Evolutionary conservation across 2,329 filamentous ascomycete species (phyloP).

Genomic region (Talaromyces sp.): DNA sequence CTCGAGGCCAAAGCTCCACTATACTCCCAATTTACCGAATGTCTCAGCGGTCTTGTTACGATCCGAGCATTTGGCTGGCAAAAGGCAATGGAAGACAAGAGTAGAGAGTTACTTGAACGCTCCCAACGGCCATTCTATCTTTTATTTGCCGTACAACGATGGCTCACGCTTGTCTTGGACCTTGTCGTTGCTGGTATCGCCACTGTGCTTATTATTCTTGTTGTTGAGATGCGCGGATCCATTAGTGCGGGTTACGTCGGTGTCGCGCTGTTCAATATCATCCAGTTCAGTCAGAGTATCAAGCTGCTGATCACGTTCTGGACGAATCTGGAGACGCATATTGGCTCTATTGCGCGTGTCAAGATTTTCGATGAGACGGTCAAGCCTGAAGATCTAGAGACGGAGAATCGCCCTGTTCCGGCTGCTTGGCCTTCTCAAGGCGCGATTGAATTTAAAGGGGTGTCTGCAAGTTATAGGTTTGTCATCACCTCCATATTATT

Average conservation of each 20-base stretch:
- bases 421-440: conserved; percentile 42
- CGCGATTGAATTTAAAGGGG: conserved; percentile 39
- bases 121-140: conserved; percentile 57
- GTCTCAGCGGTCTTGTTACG: conserved; percentile 51
- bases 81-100: conserved; percentile 40
- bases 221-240: conserved; percentile 41
- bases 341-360: conserved; percentile 53
- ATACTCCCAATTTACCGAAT: conserved; percentile 55
- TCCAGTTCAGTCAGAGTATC: conserved; percentile 50
- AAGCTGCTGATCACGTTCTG: conserved; percentile 50
- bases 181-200: conserved; percentile 48
- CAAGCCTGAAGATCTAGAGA: conserved; percentile 39
- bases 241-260: conserved; percentile 48
- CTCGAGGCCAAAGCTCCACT: conserved; percentile 58
- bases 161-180: conserved; percentile 51
- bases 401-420: conserved; percentile 38
- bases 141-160: conserved; percentile 53
- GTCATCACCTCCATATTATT: not conserved
- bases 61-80: conserved; percentile 56
- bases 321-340: conserved; percentile 54
- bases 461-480: conserved; percentile 44
- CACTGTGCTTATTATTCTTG: conserved; percentile 45
- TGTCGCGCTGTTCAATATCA: conserved; percentile 50
- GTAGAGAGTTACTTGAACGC: conserved; percentile 46
- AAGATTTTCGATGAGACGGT: conserved; percentile 48